phyloP scores from a whole-genome alignment of 73 alveolate species.

The Paramecium bursaria region DNA sequence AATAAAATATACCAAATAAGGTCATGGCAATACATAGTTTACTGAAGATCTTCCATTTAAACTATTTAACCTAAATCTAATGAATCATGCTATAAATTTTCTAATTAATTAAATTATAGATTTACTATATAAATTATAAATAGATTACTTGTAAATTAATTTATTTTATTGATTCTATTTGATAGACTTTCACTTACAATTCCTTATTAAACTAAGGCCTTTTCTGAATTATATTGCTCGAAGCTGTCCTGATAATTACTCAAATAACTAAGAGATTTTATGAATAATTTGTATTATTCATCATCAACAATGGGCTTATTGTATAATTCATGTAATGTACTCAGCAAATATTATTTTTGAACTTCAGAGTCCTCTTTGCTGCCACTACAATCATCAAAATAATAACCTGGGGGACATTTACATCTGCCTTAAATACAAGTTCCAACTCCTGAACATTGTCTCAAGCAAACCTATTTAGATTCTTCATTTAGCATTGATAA shows the following conservation, averaged over 20 bases:
- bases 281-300: not conserved
- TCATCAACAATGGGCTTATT: not conserved
- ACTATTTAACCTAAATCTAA: too few species aligned
- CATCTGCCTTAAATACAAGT: not conserved
- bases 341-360: not conserved
- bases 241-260: not conserved
- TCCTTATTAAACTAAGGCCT: not conserved
- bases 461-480: slow-evolving; percentile 8
- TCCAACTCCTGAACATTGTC: slow-evolving; percentile 29
- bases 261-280: not conserved
- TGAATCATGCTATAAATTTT: too few species aligned
- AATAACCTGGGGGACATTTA: slow-evolving; percentile 20
- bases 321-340: not conserved
- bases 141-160: not conserved
- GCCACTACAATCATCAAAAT: slow-evolving; percentile 35
- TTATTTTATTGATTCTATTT: not conserved
- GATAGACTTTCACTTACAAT: not conserved
- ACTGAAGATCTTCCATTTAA: too few species aligned
- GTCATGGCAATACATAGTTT: too few species aligned
- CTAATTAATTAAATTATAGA: not conserved
- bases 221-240: not conserved
- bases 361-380: not conserved
- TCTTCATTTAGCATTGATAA: not conserved
- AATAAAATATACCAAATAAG: too few species aligned
- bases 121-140: not conserved